These are phyloP conservation scores for Saccharomycopsis hybrid DNA, from an alignment of 1,139 yeast genomes.

Conservation along the genomic window DNA sequence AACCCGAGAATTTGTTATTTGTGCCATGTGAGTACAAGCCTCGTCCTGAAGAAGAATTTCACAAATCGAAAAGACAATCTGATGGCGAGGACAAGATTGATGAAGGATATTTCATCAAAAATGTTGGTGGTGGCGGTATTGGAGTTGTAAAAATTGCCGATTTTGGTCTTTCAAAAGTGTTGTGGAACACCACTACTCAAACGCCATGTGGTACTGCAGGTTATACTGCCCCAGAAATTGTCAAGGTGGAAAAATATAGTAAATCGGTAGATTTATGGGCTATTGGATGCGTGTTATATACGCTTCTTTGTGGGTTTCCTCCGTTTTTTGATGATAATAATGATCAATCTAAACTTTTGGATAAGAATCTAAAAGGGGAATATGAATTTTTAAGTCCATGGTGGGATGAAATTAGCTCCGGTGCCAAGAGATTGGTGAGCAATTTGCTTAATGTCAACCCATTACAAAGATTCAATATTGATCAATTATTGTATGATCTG, in stretches of 20 bases:
- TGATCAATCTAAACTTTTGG: conserved; percentile 48
- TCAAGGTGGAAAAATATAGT: conserved; percentile 76
- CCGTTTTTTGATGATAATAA: conserved; percentile 91
- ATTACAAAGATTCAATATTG: conserved; percentile 63
- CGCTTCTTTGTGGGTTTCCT: conserved; percentile 89
- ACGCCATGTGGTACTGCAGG: conserved; percentile 92
- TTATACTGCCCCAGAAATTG: conserved; percentile 92
- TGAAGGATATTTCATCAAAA: conserved; percentile 76
- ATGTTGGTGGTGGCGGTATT: conserved; percentile 85
- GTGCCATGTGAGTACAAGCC: conserved; percentile 65
- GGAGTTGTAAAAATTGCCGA: conserved; percentile 86
- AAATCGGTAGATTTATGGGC: conserved; percentile 97
- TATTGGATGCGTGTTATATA: conserved; percentile 85
- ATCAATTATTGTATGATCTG: conserved; percentile 75
- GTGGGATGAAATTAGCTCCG: conserved; percentile 90
- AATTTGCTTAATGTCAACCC: conserved; percentile 82
- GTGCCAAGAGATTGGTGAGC: conserved; percentile 75
- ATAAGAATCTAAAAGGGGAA: conserved; percentile 78
- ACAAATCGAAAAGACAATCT: conserved; percentile 48
- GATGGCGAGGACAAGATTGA: conserved; percentile 77
- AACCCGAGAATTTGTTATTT: conserved; percentile 87
- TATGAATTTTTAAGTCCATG: conserved; percentile 82
- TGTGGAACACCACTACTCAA: conserved; percentile 61
- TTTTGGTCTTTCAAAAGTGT: conserved; percentile 85
- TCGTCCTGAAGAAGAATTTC: conserved; percentile 26